Evolutionary conservation across 2,329 filamentous ascomycete genomes (phyloP).

Genomic region (Thielaviopsis populi): DNA sequence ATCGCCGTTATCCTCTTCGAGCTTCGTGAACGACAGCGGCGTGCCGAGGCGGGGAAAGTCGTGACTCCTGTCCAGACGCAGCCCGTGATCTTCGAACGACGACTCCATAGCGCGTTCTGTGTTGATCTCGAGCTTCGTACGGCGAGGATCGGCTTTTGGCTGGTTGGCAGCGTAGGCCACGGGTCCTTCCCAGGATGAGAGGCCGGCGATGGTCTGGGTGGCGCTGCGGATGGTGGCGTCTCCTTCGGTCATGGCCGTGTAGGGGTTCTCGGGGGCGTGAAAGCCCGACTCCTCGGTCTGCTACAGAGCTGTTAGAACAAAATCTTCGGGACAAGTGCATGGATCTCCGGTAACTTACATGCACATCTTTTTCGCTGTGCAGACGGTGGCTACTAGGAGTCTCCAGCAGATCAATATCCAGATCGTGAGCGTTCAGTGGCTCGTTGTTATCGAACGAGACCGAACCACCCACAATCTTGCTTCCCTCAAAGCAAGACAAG

Average conservation of each 20-base stretch:
- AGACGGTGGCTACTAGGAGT: not conserved
- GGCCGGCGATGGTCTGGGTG: not conserved
- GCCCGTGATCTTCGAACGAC: slow-evolving; percentile 3
- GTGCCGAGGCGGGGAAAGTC: slow-evolving; percentile 6
- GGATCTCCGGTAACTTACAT: not conserved
- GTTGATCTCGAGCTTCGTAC: slow-evolving; percentile 4
- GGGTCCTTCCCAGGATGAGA: not conserved
- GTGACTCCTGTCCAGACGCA: slow-evolving; percentile 1
- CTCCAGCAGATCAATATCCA: not conserved
- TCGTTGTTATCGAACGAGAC: not conserved
- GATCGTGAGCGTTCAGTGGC: not conserved
- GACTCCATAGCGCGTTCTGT: slow-evolving; percentile 5
- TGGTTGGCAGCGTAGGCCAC: not conserved
- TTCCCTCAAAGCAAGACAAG: not conserved
- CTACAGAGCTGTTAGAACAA: not conserved
- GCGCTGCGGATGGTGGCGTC: slow-evolving; percentile 1
- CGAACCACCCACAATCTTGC: not conserved
- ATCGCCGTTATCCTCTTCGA: slow-evolving; percentile 2
- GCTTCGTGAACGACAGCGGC: not conserved
- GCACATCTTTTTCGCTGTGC: not conserved
- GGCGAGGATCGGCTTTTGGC: slow-evolving; percentile 1
- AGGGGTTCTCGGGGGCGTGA: not conserved
- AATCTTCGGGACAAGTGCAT: not conserved
- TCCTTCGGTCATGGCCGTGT: not conserved
- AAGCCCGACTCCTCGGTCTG: not conserved